Percentiles rank a stretch among this genome's conserved stretches.
phyloP scores from a whole-genome alignment of 305 asterid genomes.

The Fraxinus greggii region DNA sequence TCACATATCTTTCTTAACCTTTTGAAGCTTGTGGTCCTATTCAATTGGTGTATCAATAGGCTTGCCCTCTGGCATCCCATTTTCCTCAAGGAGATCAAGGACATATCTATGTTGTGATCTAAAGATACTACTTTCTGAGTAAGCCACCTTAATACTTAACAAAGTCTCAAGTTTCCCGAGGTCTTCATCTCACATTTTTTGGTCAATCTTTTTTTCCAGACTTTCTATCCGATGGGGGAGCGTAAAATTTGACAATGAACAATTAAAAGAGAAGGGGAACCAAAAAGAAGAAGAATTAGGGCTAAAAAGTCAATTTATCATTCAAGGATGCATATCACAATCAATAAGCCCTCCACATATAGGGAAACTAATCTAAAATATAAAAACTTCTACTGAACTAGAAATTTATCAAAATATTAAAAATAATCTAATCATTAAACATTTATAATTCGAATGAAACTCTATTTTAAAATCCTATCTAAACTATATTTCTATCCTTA shows the following conservation, averaged over 20 bases:
- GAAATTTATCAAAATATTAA: too few relatives aligned
- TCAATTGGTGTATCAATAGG: neutral
- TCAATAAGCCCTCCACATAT: neutral
- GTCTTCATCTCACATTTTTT: neutral
- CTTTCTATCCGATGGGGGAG: neutral
- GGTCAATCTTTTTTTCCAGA: neutral
- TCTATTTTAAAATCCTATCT: neutral
- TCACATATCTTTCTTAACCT: neutral
- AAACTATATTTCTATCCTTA: neutral
- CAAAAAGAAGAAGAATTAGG: neutral
- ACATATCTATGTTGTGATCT: neutral
- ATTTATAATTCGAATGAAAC: neutral
- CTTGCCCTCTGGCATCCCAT: neutral
- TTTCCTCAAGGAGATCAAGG: neutral
- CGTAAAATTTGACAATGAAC: neutral
- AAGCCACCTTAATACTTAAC: neutral
- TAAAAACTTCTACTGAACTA: neutral
- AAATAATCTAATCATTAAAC: neutral
- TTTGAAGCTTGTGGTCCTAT: neutral
- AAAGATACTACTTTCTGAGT: neutral
- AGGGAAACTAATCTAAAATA: neutral
- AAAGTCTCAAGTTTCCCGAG: neutral
- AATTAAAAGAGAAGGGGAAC: neutral
- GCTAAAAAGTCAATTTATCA: neutral
- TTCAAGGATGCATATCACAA: neutral